phyloP scores from a whole-genome alignment of 768 basidiomycete genomes.

The Rossbeevera mucosa region DNA sequence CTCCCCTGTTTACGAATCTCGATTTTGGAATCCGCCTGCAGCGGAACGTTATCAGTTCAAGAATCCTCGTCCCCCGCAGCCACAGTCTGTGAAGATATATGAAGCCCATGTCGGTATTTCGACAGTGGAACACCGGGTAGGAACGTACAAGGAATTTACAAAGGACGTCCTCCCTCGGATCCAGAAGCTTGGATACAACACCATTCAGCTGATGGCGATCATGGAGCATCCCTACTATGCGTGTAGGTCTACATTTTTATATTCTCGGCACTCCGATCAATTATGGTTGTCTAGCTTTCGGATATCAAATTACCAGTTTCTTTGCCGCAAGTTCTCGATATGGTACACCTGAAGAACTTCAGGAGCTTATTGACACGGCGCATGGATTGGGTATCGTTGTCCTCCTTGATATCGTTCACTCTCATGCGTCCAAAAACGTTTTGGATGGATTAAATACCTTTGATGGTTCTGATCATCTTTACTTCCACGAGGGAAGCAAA shows the following conservation, averaged over 20 bases:
- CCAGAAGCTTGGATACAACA: slow-evolving; percentile 89
- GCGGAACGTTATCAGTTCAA: slow-evolving; percentile 77
- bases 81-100: slow-evolving; percentile 74
- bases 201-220: slow-evolving; percentile 96
- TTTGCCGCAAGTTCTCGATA: slow-evolving; percentile 97
- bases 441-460: slow-evolving; percentile 93
- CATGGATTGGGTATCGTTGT: slow-evolving; percentile 91
- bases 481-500: slow-evolving; percentile 91
- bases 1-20: slow-evolving; percentile 90
- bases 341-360: slow-evolving; percentile 92
- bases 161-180: slow-evolving; percentile 80
- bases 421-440: slow-evolving; percentile 97
- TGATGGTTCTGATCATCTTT: slow-evolving; percentile 95
- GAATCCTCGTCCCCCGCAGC: slow-evolving; percentile 63
- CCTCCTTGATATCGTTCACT: slow-evolving; percentile 95
- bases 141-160: slow-evolving; percentile 96
- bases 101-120: slow-evolving; percentile 99
- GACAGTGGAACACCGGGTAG: slow-evolving; percentile 79
- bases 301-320: slow-evolving; percentile 97
- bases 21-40: slow-evolving; percentile 96
- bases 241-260: slow-evolving; percentile 48
- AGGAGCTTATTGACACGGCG: slow-evolving; percentile 91
- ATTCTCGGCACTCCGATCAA: neutral
- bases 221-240: slow-evolving; percentile 99
- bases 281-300: slow-evolving; percentile 63